A percentile compares a stretch with the other conserved stretches of the same genome.
Conservation (phyloP, 1,284 basidiomycete species). For the Nidula niveotomentosa region DNA sequence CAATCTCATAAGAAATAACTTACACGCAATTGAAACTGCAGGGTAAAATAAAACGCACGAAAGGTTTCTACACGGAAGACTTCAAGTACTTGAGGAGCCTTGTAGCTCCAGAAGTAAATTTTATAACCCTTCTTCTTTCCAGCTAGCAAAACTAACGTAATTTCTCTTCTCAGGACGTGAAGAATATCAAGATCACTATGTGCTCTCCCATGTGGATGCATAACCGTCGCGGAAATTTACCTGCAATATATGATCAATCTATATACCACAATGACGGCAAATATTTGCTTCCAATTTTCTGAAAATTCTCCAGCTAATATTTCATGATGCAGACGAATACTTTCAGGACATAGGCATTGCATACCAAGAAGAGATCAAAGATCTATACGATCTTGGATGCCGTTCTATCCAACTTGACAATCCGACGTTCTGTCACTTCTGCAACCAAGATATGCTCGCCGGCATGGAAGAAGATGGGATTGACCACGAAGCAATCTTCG, state of each 20-base stretch:
- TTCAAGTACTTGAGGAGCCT: constrained; percentile 58
- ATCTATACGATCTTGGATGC: constrained; percentile 74
- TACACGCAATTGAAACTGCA: constrained; percentile 14
- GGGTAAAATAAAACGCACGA: constrained; percentile 63
- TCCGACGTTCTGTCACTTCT: constrained; percentile 69
- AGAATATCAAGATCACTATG: constrained; percentile 73
- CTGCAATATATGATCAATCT: constrained; percentile 53
- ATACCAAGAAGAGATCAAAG: constrained; percentile 71
- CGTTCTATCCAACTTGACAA: constrained; percentile 80
- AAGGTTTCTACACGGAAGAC: constrained; percentile 63
- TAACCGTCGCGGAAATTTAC: constrained; percentile 59
- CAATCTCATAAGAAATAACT: too few relatives aligned
- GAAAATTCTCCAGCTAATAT: too few relatives aligned
- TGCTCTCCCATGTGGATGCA: constrained; percentile 80
- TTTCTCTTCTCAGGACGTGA: constrained; percentile 45
- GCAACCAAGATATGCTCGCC: constrained; percentile 56
- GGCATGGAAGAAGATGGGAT: constrained; percentile 62
- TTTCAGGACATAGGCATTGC: constrained; percentile 72
- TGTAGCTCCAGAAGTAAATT: constrained; percentile 47
- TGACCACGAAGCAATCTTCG: constrained; percentile 62
- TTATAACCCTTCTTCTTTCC: not conserved
- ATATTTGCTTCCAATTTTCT: constrained; percentile 4
- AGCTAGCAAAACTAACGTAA: too few relatives aligned
- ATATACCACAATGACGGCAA: constrained; percentile 64
- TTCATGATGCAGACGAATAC: constrained; percentile 54